Evolutionary conservation across 2,329 filamentous ascomycete species (phyloP).

Genomic region (Lecanicillium sp.): DNA sequence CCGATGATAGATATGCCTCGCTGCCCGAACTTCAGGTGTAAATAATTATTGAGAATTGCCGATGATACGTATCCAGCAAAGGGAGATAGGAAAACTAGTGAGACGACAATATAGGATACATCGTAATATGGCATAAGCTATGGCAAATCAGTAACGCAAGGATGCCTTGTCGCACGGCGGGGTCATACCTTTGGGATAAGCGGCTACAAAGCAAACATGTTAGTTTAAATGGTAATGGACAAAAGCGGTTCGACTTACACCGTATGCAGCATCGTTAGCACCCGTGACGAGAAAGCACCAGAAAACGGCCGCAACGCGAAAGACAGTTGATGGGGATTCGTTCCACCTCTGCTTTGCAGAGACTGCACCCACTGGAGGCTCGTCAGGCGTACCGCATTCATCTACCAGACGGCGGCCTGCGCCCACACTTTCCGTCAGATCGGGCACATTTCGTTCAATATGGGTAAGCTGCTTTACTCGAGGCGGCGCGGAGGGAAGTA

Average conservation of each 20-base stretch:
- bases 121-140: slow-evolving; percentile 26
- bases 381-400: slow-evolving; percentile 4
- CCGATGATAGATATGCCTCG: slow-evolving; percentile 32
- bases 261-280: slow-evolving; percentile 50
- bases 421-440: neutral
- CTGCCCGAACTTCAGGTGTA: slow-evolving; percentile 33
- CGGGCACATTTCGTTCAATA: too few species aligned
- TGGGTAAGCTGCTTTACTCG: too few species aligned
- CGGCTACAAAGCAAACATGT: slow-evolving; percentile 27
- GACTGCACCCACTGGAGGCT: neutral
- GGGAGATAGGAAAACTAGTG: slow-evolving; percentile 33
- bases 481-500: slow-evolving; percentile 1
- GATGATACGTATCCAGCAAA: slow-evolving; percentile 36
- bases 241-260: slow-evolving; percentile 30
- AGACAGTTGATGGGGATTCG: slow-evolving; percentile 37
- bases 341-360: slow-evolving; percentile 34
- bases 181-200: slow-evolving; percentile 42
- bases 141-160: neutral
- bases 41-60: slow-evolving; percentile 26
- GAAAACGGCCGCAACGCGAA: slow-evolving; percentile 44
- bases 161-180: too few species aligned
- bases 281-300: slow-evolving; percentile 52
- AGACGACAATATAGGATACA: slow-evolving; percentile 33
- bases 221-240: neutral
- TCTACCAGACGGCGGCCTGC: slow-evolving; percentile 3